Percentiles rank a stretch among this genome's conserved stretches.
Evolutionary conservation across 2,329 filamentous ascomycete species (phyloP).

Genomic region (Aulographum hederae): DNA sequence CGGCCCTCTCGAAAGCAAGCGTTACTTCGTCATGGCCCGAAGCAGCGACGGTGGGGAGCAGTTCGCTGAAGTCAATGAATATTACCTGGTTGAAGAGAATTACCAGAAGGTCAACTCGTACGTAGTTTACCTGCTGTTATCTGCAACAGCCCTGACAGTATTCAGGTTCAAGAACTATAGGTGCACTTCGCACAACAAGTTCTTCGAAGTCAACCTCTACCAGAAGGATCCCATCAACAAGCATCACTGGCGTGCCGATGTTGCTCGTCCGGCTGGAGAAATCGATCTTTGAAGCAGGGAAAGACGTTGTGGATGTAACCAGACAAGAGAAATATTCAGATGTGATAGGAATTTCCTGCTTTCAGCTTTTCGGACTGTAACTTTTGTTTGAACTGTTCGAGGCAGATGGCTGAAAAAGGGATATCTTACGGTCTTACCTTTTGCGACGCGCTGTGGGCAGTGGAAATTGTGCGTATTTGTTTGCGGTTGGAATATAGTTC

Average conservation of each 20-base stretch:
- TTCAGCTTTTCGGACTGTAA: too few species aligned
- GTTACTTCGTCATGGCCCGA: slow-evolving; percentile 20
- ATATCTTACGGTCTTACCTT: too few species aligned
- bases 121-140: slow-evolving; percentile 7
- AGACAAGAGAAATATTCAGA: too few species aligned
- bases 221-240: slow-evolving; percentile 26
- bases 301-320: too few species aligned
- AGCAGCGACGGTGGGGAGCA: slow-evolving; percentile 3
- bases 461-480: too few species aligned
- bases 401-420: too few species aligned
- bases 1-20: slow-evolving; percentile 23
- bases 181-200: slow-evolving; percentile 24
- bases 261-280: slow-evolving; percentile 21
- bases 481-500: too few species aligned
- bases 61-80: slow-evolving; percentile 19
- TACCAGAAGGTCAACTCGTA: slow-evolving; percentile 28
- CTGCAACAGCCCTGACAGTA: slow-evolving; percentile 1
- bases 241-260: slow-evolving; percentile 26
- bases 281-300: too few species aligned
- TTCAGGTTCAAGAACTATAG: slow-evolving; percentile 29
- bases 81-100: slow-evolving; percentile 23
- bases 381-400: too few species aligned
- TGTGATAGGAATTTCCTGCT: too few species aligned
- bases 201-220: slow-evolving; percentile 32
- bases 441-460: too few species aligned